Evolutionary conservation across 768 basidiomycete genomes (phyloP).

Genomic region (Leccinum subgranulosum): DNA sequence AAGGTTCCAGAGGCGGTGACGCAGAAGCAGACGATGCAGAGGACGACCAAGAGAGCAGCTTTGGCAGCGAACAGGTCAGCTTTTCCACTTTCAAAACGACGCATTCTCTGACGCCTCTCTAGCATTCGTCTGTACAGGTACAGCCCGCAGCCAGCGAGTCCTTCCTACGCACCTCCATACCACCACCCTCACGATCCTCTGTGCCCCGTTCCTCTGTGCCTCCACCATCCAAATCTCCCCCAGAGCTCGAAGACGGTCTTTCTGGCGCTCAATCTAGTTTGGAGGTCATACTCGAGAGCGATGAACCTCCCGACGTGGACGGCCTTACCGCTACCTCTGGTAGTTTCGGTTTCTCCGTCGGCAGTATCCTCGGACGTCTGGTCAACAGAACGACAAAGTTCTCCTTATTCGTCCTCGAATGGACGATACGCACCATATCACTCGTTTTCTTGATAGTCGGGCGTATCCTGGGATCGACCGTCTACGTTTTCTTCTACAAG

Average conservation of each 20-base stretch:
- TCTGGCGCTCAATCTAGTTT: slow-evolving; percentile 51
- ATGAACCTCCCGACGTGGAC: slow-evolving; percentile 43
- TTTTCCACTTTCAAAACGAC: slow-evolving; percentile 21
- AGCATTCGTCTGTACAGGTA: slow-evolving; percentile 26
- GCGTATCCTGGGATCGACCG: slow-evolving; percentile 45
- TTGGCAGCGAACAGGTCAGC: slow-evolving; percentile 41
- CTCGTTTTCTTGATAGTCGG: slow-evolving; percentile 43
- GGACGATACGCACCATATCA: slow-evolving; percentile 29
- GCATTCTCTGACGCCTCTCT: slow-evolving; percentile 5
- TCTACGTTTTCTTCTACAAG: slow-evolving; percentile 47
- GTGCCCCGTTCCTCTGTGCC: slow-evolving; percentile 41
- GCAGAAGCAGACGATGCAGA: slow-evolving; percentile 38
- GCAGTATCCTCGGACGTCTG: slow-evolving; percentile 41
- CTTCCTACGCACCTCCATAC: slow-evolving; percentile 33
- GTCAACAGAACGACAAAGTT: slow-evolving; percentile 37
- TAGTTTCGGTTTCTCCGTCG: slow-evolving; percentile 40
- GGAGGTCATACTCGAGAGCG: slow-evolving; percentile 61
- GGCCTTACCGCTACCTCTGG: slow-evolving; percentile 26
- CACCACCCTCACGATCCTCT: slow-evolving; percentile 36
- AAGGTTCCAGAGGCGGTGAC: slow-evolving; percentile 41
- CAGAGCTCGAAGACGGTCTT: slow-evolving; percentile 20
- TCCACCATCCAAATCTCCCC: slow-evolving; percentile 29
- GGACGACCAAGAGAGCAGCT: slow-evolving; percentile 45
- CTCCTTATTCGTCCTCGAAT: slow-evolving; percentile 26
- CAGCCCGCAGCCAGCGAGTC: slow-evolving; percentile 37